Evolutionary conservation across 2,329 filamentous ascomycete genomes (phyloP).

Genomic region (Fusarium sp.): DNA sequence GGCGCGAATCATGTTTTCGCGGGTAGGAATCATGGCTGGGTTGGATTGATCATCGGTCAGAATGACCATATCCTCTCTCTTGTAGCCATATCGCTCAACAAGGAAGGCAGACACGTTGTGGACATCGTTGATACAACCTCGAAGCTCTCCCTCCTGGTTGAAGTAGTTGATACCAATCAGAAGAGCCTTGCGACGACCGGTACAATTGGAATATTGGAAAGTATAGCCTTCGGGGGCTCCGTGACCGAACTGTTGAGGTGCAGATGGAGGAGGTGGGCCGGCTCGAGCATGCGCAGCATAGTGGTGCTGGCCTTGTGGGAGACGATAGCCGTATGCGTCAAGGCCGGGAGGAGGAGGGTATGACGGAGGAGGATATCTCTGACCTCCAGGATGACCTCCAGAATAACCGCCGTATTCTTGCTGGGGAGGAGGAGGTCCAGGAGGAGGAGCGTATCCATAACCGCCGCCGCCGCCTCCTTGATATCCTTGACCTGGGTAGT

Average conservation of each 20-base stretch:
- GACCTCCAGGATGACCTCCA: slow-evolving; percentile 38
- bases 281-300: slow-evolving; percentile 44
- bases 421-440: slow-evolving; percentile 41
- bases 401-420: slow-evolving; percentile 29
- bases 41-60: slow-evolving; percentile 79
- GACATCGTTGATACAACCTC: slow-evolving; percentile 83
- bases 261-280: slow-evolving; percentile 57
- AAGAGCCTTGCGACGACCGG: slow-evolving; percentile 76
- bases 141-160: slow-evolving; percentile 74
- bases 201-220: slow-evolving; percentile 81
- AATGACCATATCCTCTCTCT: slow-evolving; percentile 81
- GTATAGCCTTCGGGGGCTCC: slow-evolving; percentile 75
- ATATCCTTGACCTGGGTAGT: slow-evolving; percentile 54
- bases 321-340: slow-evolving; percentile 59
- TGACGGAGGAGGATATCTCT: slow-evolving; percentile 46
- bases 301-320: slow-evolving; percentile 41
- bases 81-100: slow-evolving; percentile 74
- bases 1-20: slow-evolving; percentile 76
- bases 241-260: slow-evolving; percentile 68
- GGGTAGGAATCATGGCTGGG: slow-evolving; percentile 76
- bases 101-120: slow-evolving; percentile 79
- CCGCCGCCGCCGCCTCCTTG: slow-evolving; percentile 51
- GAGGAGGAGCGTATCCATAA: slow-evolving; percentile 42
- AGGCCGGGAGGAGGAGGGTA: slow-evolving; percentile 54
- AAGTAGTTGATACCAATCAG: slow-evolving; percentile 87